A percentile compares a stretch with the other conserved stretches of the same genome.
These are phyloP conservation scores for Chlorencoelia australis DNA, from an alignment of 2,329 filamentous ascomycete species.

Conservation along the genomic window DNA sequence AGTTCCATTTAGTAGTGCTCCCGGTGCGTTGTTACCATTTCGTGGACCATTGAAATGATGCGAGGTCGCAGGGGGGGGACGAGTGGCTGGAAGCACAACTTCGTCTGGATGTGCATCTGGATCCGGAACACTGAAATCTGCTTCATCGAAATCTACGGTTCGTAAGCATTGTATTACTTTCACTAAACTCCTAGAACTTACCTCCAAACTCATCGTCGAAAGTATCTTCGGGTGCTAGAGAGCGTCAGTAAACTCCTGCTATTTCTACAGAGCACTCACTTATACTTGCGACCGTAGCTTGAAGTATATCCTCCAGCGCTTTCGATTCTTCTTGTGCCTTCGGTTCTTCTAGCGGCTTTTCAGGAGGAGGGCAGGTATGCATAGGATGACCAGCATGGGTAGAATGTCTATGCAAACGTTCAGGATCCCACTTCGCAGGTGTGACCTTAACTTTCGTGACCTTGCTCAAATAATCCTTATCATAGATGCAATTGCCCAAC, in stretches of 20 bases:
- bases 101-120: constrained; percentile 65
- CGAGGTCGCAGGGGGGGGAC: constrained; percentile 10
- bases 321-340: constrained; percentile 26
- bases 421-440: constrained; percentile 67
- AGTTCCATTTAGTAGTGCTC: constrained; percentile 6
- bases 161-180: constrained; percentile 24
- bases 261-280: constrained; percentile 23
- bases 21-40: constrained; percentile 8
- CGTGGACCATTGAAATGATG: constrained; percentile 13
- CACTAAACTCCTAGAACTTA: constrained; percentile 33
- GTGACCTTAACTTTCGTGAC: constrained; percentile 82
- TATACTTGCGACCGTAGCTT: constrained; percentile 10
- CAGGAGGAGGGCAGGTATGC: too few relatives aligned
- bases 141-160: constrained; percentile 60
- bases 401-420: constrained; percentile 70
- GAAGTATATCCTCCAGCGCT: constrained; percentile 18
- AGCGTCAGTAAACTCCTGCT: constrained; percentile 20
- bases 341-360: constrained; percentile 2
- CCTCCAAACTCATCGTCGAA: constrained; percentile 46
- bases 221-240: constrained; percentile 29
- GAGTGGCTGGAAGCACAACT: constrained; percentile 43
- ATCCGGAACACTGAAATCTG: constrained; percentile 59
- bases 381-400: too few relatives aligned
- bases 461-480: constrained; percentile 84
- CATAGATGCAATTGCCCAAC: constrained; percentile 96